Percentiles rank a stretch among this genome's conserved stretches.
These are phyloP conservation scores for Trametes versicolor DNA, from an alignment of 1,284 basidiomycete species.

Conservation along the genomic window DNA sequence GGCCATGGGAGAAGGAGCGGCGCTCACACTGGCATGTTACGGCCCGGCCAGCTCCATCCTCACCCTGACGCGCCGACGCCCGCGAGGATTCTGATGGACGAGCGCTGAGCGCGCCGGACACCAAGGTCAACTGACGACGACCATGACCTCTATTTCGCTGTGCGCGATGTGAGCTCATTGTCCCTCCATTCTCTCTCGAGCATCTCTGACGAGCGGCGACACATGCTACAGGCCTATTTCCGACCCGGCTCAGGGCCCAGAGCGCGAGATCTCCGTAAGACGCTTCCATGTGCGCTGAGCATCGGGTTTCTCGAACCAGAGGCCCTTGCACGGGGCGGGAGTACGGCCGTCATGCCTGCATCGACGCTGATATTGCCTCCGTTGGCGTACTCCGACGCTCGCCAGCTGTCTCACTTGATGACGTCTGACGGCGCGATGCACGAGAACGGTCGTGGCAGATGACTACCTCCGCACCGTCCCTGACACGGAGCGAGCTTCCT, in stretches of 20 bases:
- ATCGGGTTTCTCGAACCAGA: neutral
- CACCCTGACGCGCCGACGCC: no score
- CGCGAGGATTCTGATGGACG: neutral
- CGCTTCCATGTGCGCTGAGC: neutral
- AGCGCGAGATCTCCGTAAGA: neutral
- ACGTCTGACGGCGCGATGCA: neutral
- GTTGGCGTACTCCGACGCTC: slow-evolving; percentile 5
- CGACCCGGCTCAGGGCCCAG: slow-evolving; percentile 1
- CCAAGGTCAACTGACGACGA: slow-evolving; percentile 19
- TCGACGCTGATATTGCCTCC: neutral
- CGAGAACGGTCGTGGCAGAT: slow-evolving; percentile 14
- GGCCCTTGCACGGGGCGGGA: slow-evolving; percentile 12
- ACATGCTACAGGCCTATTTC: slow-evolving; percentile 18
- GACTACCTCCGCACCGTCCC: slow-evolving; percentile 1
- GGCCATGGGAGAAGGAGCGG: no score
- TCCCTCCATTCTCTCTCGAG: neutral
- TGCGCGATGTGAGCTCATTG: slow-evolving; percentile 3
- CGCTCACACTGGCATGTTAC: no score
- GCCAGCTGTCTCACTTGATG: slow-evolving; percentile 18
- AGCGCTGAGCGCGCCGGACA: neutral
- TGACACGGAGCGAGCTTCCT: slow-evolving; percentile 1
- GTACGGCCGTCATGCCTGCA: neutral
- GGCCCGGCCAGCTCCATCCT: no score
- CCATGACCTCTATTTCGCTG: slow-evolving; percentile 6
- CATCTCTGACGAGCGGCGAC: slow-evolving; percentile 6